Evolutionary conservation across 495 filamentous ascomycete genomes (phyloP).

Genomic region (Podospora conica): DNA sequence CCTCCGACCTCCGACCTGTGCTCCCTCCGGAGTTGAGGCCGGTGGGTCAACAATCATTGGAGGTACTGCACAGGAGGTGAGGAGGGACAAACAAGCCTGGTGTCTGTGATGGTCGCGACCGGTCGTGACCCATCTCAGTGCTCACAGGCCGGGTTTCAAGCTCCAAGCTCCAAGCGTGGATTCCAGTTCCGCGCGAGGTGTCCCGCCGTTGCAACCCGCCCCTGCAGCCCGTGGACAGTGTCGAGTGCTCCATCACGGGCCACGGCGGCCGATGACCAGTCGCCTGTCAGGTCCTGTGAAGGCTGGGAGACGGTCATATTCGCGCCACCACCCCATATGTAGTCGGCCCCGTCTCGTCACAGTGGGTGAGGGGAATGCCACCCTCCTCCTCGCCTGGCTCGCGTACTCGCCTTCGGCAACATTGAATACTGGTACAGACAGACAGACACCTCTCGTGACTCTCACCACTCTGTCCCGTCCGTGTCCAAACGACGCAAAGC

Average conservation of each 20-base stretch:
- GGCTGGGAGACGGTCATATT: neutral
- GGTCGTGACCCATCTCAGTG: neutral
- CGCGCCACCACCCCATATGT: constrained; percentile 2
- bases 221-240: neutral
- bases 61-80: neutral
- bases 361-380: neutral
- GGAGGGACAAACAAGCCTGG: too few species aligned
- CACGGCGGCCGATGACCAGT: neutral
- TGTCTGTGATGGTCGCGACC: too few species aligned
- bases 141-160: neutral
- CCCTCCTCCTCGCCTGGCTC: too few species aligned
- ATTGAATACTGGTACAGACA: neutral
- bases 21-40: neutral
- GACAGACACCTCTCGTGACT: neutral
- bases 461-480: neutral
- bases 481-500: neutral
- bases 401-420: neutral
- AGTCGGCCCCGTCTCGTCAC: constrained; percentile 1
- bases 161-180: neutral
- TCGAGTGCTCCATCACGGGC: neutral
- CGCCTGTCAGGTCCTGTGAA: constrained; percentile 3
- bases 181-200: neutral
- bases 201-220: neutral
- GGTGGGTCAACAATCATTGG: neutral
- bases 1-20: neutral